These are phyloP conservation scores for Moelleriella libera DNA, from an alignment of 2,329 filamentous ascomycete species.

Conservation along the genomic window DNA sequence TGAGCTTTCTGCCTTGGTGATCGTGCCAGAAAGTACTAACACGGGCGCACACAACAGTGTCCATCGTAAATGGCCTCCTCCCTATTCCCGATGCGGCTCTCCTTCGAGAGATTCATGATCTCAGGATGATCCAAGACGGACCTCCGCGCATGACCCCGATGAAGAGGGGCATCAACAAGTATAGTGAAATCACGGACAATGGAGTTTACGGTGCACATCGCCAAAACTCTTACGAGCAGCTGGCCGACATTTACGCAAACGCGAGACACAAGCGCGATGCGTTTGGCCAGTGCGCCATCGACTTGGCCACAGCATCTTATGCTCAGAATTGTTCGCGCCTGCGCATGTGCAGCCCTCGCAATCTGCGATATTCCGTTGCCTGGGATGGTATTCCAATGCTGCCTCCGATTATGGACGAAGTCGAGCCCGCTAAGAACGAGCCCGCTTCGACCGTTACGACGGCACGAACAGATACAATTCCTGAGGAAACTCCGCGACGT, in stretches of 20 bases:
- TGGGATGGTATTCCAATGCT: background rate
- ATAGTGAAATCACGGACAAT: conserved; percentile 5
- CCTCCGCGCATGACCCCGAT: conserved; percentile 9
- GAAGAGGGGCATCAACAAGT: conserved; percentile 13
- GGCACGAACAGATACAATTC: background rate
- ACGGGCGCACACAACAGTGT: no score
- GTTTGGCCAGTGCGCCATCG: conserved; percentile 5
- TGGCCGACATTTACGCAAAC: conserved; percentile 11
- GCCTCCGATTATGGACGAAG: background rate
- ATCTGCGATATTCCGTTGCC: background rate
- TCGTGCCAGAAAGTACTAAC: no score
- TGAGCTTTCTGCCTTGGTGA: background rate
- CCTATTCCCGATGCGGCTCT: background rate
- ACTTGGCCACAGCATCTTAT: conserved; percentile 13
- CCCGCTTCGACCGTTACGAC: background rate
- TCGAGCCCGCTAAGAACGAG: background rate
- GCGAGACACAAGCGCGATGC: conserved; percentile 3
- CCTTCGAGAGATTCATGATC: conserved; percentile 1
- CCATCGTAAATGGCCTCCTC: conserved; percentile 9
- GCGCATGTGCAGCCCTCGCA: background rate
- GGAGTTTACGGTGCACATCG: conserved; percentile 12
- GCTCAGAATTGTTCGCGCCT: conserved; percentile 10
- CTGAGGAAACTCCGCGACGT: background rate
- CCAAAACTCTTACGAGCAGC: conserved; percentile 10
- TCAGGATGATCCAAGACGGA: conserved; percentile 1